phyloP scores from a whole-genome alignment of 345 rosid genomes.

The Excoecaria cochinchinensis region DNA sequence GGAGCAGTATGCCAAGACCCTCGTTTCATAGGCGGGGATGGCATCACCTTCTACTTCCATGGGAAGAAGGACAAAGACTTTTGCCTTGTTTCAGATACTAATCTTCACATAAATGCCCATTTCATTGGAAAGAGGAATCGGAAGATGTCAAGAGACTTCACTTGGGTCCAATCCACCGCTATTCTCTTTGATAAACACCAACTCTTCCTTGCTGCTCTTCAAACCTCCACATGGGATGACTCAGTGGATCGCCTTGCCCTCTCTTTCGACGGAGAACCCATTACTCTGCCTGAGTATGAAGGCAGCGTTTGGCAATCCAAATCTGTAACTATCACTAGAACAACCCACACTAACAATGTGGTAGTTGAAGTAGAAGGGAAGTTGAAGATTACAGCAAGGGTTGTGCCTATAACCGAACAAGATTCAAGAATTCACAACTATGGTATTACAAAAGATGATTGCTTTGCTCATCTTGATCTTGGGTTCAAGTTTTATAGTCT shows the following conservation, averaged over 20 bases:
- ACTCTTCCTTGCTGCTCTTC: slow-evolving; percentile 46
- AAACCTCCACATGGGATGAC: slow-evolving; percentile 59
- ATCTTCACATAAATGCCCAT: slow-evolving; percentile 55
- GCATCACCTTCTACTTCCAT: slow-evolving; percentile 22
- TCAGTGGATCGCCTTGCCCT: slow-evolving; percentile 39
- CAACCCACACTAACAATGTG: slow-evolving; percentile 36
- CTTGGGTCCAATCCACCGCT: slow-evolving; percentile 57
- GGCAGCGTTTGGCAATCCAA: slow-evolving; percentile 38
- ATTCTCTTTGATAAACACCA: slow-evolving; percentile 51
- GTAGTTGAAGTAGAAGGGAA: slow-evolving; percentile 40
- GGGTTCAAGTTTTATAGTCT: slow-evolving; percentile 55
- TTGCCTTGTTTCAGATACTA: slow-evolving; percentile 51
- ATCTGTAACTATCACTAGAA: slow-evolving; percentile 35
- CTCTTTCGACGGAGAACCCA: slow-evolving; percentile 38
- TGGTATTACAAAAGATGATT: slow-evolving; percentile 54
- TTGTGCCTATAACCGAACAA: slow-evolving; percentile 51
- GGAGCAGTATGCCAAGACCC: slow-evolving; percentile 25
- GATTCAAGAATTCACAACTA: slow-evolving; percentile 60
- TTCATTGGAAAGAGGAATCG: slow-evolving; percentile 49
- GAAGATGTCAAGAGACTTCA: slow-evolving; percentile 59
- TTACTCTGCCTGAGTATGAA: slow-evolving; percentile 27
- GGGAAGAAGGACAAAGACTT: slow-evolving; percentile 42
- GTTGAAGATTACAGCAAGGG: slow-evolving; percentile 49
- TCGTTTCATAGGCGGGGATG: slow-evolving; percentile 18
- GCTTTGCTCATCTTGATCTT: slow-evolving; percentile 66